phyloP scores from a whole-genome alignment of 2,329 filamentous ascomycete genomes.

The Leptographium lundbergii region DNA sequence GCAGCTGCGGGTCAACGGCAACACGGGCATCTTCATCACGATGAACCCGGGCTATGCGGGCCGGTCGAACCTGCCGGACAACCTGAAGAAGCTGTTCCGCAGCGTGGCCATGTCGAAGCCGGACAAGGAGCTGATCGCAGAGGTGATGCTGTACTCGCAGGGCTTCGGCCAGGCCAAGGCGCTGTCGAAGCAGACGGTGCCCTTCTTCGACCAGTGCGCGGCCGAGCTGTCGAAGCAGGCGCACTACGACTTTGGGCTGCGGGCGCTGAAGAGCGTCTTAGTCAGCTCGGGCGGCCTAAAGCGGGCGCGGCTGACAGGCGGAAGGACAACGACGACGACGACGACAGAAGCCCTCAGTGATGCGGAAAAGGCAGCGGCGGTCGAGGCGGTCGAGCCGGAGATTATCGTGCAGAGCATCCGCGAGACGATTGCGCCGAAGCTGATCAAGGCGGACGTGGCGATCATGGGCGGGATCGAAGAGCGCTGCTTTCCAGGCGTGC shows the following conservation, averaged over 20 bases:
- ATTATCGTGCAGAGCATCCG: constrained; percentile 98
- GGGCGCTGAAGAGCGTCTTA: constrained; percentile 95
- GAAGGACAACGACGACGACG: constrained; percentile 25
- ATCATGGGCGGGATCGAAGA: constrained; percentile 75
- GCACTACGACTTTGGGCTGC: constrained; percentile 96
- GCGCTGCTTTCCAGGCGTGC: constrained; percentile 80
- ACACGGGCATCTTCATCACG: constrained; percentile 98
- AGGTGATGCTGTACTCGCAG: constrained; percentile 99
- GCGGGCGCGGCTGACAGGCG: constrained; percentile 57
- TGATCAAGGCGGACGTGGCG: constrained; percentile 85
- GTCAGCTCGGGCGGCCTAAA: constrained; percentile 96
- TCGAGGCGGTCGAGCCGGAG: constrained; percentile 77
- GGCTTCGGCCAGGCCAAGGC: constrained; percentile 95
- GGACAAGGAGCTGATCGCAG: constrained; percentile 97
- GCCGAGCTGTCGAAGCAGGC: constrained; percentile 81
- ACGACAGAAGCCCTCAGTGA: too few relatives aligned
- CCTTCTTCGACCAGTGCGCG: constrained; percentile 91
- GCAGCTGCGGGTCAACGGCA: constrained; percentile 76
- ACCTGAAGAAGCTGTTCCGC: constrained; percentile 98
- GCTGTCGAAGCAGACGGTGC: constrained; percentile 88
- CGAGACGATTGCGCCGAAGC: constrained; percentile 94
- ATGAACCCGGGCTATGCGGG: constrained; percentile 99
- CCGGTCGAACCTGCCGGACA: constrained; percentile 94
- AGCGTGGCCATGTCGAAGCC: constrained; percentile 99
- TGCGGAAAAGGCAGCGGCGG: constrained; percentile 39